Percentiles rank a stretch among this genome's conserved stretches.
phyloP scores from a whole-genome alignment of 2,329 filamentous ascomycete species.

The Trichoderma sp. region DNA sequence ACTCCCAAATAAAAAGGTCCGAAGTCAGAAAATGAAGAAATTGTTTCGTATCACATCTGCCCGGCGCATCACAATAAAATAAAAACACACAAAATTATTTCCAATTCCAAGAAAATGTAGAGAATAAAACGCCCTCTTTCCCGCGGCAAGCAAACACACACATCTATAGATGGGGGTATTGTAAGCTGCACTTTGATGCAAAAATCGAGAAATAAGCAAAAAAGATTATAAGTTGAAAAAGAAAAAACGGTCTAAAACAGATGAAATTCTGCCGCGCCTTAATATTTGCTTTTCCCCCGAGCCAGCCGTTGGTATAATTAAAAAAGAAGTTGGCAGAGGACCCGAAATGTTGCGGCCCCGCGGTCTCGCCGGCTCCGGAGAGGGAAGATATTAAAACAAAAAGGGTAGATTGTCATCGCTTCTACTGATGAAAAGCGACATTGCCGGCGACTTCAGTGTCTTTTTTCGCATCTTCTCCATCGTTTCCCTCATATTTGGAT shows the following conservation, averaged over 20 bases:
- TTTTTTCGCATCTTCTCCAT: neutral
- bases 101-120: constrained; percentile 11
- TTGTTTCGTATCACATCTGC: constrained; percentile 21
- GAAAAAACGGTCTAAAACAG: neutral
- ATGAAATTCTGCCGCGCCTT: constrained; percentile 14
- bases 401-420: neutral
- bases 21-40: constrained; percentile 2
- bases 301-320: constrained; percentile 15
- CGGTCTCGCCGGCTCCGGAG: constrained; percentile 19
- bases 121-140: constrained; percentile 23
- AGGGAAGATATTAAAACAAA: neutral
- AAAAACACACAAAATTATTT: constrained; percentile 16
- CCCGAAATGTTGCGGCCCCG: constrained; percentile 21
- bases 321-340: constrained; percentile 5
- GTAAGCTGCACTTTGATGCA: constrained; percentile 19
- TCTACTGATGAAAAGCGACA: neutral
- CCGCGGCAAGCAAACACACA: constrained; percentile 9
- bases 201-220: constrained; percentile 19
- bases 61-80: constrained; percentile 17
- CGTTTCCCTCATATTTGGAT: neutral
- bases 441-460: constrained; percentile 4
- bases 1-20: neutral
- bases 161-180: constrained; percentile 6
- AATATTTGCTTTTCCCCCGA: neutral
- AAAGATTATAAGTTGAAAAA: neutral